phyloP scores from a whole-genome alignment of 2,329 filamentous ascomycete species.

The Alternaria ventricosa region DNA sequence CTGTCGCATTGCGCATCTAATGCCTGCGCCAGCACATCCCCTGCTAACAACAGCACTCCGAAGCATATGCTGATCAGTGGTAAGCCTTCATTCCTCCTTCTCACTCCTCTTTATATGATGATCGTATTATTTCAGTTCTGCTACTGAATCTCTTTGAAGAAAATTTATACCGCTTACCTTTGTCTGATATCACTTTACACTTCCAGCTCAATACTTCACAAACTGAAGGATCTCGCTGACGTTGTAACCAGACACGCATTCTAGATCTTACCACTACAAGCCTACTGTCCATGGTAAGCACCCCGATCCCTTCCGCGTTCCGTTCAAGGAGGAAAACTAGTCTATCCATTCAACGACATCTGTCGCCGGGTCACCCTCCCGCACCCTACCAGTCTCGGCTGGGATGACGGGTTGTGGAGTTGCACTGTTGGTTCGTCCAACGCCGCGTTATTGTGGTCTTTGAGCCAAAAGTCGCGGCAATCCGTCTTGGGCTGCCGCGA shows the following conservation, averaged over 20 bases:
- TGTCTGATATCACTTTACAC: slow-evolving; percentile 52
- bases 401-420: slow-evolving; percentile 81
- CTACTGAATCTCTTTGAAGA: slow-evolving; percentile 67
- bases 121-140: slow-evolving; percentile 64
- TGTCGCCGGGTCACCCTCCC: slow-evolving; percentile 74
- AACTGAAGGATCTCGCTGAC: slow-evolving; percentile 23
- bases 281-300: slow-evolving; percentile 30
- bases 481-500: slow-evolving; percentile 54
- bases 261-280: not conserved
- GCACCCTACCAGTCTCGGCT: slow-evolving; percentile 65
- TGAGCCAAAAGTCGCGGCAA: slow-evolving; percentile 41
- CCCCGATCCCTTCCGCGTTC: slow-evolving; percentile 16
- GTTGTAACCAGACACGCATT: slow-evolving; percentile 2
- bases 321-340: slow-evolving; percentile 64
- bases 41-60: not conserved
- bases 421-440: slow-evolving; percentile 53
- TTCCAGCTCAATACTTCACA: not conserved
- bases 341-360: slow-evolving; percentile 70
- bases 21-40: not conserved
- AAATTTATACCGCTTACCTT: slow-evolving; percentile 64
- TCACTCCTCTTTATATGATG: slow-evolving; percentile 39
- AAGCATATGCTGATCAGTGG: not conserved
- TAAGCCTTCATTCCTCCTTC: slow-evolving; percentile 18
- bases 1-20: not conserved
- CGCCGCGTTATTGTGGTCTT: slow-evolving; percentile 65